phyloP scores from a whole-genome alignment of 768 basidiomycete genomes.

The Russula olivacea region DNA sequence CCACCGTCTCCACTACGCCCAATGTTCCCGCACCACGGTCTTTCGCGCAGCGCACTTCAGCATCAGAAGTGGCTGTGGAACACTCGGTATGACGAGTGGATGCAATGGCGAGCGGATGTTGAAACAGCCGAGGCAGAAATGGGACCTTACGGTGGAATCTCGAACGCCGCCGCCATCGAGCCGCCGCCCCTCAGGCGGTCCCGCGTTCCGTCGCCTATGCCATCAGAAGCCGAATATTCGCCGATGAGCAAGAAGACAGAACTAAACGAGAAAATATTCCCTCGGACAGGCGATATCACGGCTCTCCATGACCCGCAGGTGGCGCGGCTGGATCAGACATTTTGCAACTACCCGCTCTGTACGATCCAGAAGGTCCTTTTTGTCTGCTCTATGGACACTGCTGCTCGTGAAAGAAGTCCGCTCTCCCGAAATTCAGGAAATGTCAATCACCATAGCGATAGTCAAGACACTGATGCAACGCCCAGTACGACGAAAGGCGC shows the following conservation, averaged over 20 bases:
- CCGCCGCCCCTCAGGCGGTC: conserved; percentile 13
- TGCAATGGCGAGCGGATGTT: conserved; percentile 32
- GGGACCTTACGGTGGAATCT: conserved; percentile 27
- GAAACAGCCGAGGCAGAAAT: conserved; percentile 19
- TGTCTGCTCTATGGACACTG: conserved; percentile 46
- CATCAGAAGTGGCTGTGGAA: conserved; percentile 62
- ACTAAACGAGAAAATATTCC: conserved; percentile 36
- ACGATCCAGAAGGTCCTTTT: conserved; percentile 64
- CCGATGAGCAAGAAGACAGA: conserved; percentile 15
- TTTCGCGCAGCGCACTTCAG: conserved; percentile 53
- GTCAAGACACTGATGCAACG: not conserved
- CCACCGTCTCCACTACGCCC: conserved; percentile 1
- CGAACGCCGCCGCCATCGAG: not conserved
- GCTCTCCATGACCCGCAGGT: conserved; percentile 54
- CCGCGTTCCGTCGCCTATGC: conserved; percentile 5
- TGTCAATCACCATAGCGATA: not conserved
- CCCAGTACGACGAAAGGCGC: not conserved
- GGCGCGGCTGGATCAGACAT: conserved; percentile 52
- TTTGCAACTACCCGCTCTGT: conserved; percentile 53
- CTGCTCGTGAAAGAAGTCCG: not conserved
- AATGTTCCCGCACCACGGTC: conserved; percentile 44
- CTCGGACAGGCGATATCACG: conserved; percentile 58
- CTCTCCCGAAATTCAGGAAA: not conserved
- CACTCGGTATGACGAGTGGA: conserved; percentile 48
- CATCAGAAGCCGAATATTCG: not conserved